Conservation (phyloP, 2,329 filamentous ascomycete species). For the Zarea fungicola region DNA sequence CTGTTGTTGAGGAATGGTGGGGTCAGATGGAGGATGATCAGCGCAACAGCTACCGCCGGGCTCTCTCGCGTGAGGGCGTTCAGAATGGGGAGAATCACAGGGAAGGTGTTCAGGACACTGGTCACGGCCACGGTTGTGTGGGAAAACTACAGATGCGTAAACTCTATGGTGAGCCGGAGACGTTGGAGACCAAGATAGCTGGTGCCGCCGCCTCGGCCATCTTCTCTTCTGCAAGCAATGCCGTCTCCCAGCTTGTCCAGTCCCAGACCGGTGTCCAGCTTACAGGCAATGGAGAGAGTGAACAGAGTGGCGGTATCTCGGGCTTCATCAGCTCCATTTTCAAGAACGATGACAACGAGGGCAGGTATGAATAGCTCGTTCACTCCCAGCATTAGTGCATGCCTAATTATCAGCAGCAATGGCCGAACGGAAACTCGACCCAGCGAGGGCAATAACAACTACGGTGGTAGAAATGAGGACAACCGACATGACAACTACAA, state of each 20-base stretch:
- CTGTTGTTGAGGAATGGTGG: constrained; percentile 83
- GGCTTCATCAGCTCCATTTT: constrained; percentile 66
- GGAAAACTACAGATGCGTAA: constrained; percentile 77
- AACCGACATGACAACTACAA: constrained; percentile 4
- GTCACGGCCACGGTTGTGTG: constrained; percentile 77
- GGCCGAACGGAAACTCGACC: constrained; percentile 5
- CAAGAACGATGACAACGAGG: constrained; percentile 57
- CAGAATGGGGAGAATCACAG: constrained; percentile 77
- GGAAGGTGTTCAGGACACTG: constrained; percentile 74
- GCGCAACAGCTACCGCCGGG: constrained; percentile 62
- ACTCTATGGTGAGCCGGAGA: constrained; percentile 46
- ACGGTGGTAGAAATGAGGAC: constrained; percentile 3
- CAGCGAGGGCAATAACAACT: constrained; percentile 4
- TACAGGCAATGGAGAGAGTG: constrained; percentile 33
- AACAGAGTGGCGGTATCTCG: constrained; percentile 60
- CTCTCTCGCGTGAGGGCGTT: constrained; percentile 76
- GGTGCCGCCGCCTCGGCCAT: constrained; percentile 51
- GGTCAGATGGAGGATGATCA: constrained; percentile 54
- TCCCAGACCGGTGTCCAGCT: constrained; percentile 41
- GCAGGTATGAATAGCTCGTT: constrained; percentile 41
- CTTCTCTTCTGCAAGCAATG: constrained; percentile 52
- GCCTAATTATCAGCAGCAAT: constrained; percentile 1
- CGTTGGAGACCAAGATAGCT: constrained; percentile 52
- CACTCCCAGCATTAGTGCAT: not conserved
- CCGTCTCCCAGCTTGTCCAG: constrained; percentile 41